Percentiles rank a stretch among this genome's conserved stretches.
Evolutionary conservation across 495 filamentous ascomycete genomes (phyloP).

Genomic region (Hypoxylon cercidicola): DNA sequence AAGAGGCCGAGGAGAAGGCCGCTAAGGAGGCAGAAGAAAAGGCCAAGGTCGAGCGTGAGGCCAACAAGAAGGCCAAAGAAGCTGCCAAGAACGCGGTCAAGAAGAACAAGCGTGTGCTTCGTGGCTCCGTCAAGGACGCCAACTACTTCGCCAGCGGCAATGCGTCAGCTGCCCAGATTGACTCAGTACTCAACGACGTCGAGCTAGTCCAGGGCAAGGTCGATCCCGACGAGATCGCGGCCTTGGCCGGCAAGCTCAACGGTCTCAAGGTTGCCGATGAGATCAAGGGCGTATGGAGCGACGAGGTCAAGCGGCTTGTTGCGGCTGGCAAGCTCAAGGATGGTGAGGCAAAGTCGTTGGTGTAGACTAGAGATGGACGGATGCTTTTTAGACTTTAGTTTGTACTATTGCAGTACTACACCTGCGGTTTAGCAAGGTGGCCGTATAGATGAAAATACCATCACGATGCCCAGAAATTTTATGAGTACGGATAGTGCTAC

Average conservation of each 20-base stretch:
- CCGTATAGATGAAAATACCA: background rate
- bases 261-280: slow-evolving; percentile 75
- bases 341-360: slow-evolving; percentile 67
- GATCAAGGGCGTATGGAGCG: slow-evolving; percentile 72
- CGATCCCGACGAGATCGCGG: slow-evolving; percentile 86
- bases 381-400: background rate
- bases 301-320: slow-evolving; percentile 77
- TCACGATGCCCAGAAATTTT: no score
- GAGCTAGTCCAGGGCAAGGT: slow-evolving; percentile 91
- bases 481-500: no score
- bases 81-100: slow-evolving; percentile 97
- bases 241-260: slow-evolving; percentile 78
- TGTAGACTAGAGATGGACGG: slow-evolving; percentile 17
- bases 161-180: slow-evolving; percentile 76
- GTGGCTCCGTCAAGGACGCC: slow-evolving; percentile 90
- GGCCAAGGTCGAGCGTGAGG: slow-evolving; percentile 81
- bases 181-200: slow-evolving; percentile 83
- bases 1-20: slow-evolving; percentile 79
- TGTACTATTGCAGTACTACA: background rate
- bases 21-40: slow-evolving; percentile 85
- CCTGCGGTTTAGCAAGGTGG: background rate
- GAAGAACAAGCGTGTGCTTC: slow-evolving; percentile 98
- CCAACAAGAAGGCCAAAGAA: slow-evolving; percentile 96
- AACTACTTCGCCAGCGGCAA: slow-evolving; percentile 87
- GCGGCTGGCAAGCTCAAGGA: slow-evolving; percentile 86